Percentiles rank a stretch among this genome's conserved stretches.
These are phyloP conservation scores for Sphaerobolus stellatus DNA, from an alignment of 1,284 basidiomycete genomes.

Conservation along the genomic window DNA sequence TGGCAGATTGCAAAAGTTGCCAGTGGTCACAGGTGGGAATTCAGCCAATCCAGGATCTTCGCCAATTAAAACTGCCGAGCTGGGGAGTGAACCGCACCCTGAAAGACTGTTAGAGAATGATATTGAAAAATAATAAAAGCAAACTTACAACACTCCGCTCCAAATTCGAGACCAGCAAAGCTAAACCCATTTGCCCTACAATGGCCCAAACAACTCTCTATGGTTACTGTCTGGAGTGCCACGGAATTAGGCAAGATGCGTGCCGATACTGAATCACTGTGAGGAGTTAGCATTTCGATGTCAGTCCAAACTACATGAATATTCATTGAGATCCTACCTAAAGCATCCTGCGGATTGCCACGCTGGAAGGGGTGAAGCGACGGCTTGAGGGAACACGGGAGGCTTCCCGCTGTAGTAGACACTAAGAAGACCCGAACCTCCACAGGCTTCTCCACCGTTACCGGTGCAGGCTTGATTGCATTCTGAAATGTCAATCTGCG, in stretches of 20 bases:
- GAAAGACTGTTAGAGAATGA: slow-evolving; percentile 48
- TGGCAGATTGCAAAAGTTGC: slow-evolving; percentile 66
- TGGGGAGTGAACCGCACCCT: no score
- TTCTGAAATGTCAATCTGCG: slow-evolving; percentile 46
- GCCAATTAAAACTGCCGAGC: no score
- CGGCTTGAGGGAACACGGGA: slow-evolving; percentile 53
- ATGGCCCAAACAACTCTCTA: slow-evolving; percentile 57
- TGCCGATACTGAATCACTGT: slow-evolving; percentile 48
- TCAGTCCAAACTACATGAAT: no score
- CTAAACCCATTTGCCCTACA: slow-evolving; percentile 62
- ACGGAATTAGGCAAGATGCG: slow-evolving; percentile 47
- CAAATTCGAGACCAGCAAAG: slow-evolving; percentile 54
- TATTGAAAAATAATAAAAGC: not conserved
- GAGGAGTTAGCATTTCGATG: slow-evolving; percentile 18
- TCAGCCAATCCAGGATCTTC: no score
- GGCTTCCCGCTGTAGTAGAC: slow-evolving; percentile 59
- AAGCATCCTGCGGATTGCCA: slow-evolving; percentile 68
- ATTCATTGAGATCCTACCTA: slow-evolving; percentile 45
- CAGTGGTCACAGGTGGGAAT: slow-evolving; percentile 43
- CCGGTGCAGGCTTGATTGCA: slow-evolving; percentile 66
- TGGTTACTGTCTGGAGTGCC: slow-evolving; percentile 50
- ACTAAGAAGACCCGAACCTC: slow-evolving; percentile 57
- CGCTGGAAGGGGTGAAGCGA: slow-evolving; percentile 50
- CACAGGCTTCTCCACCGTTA: slow-evolving; percentile 57
- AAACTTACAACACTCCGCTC: slow-evolving; percentile 50